Conservation (phyloP, 2,329 filamentous ascomycete species). For the Sporothrix humicola region DNA sequence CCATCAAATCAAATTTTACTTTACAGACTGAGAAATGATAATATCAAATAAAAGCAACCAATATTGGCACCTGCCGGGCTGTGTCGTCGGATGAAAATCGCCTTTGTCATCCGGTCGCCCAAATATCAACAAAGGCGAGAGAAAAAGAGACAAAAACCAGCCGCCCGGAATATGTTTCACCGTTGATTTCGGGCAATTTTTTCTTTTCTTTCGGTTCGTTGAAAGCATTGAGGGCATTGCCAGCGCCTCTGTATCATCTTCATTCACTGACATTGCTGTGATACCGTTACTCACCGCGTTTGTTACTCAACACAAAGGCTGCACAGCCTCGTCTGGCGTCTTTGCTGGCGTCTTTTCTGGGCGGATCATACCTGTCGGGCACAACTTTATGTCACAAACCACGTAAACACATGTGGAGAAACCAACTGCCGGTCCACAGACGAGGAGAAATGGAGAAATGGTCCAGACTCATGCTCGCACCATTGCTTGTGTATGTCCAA, state of each 20-base stretch:
- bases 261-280: not conserved
- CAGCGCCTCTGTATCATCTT: not conserved
- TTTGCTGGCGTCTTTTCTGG: not conserved
- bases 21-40: too few species aligned
- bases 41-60: not conserved
- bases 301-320: slow-evolving; percentile 13
- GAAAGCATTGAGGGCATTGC: not conserved
- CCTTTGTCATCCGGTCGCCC: not conserved
- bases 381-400: not conserved
- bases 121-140: slow-evolving; percentile 11
- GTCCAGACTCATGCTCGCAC: not conserved
- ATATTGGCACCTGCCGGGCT: not conserved
- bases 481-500: not conserved
- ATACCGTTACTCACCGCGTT: not conserved
- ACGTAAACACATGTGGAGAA: not conserved
- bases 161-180: slow-evolving; percentile 13
- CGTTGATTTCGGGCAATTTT: not conserved
- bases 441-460: too few species aligned
- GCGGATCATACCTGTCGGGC: slow-evolving; percentile 8
- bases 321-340: slow-evolving; percentile 19
- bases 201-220: too few species aligned
- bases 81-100: not conserved
- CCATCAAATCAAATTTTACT: too few species aligned
- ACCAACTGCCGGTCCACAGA: not conserved
- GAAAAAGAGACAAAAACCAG: not conserved